A percentile compares a stretch with the other conserved stretches of the same genome.
These are phyloP conservation scores for Hordeum vulgare DNA, from an alignment of 176 grass and related monocot species.

Conservation along the genomic window MorexV3_pseudomolecules_assembly NC_058522.1:150483849-150484348, in stretches of 20 bases:
- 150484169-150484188: not conserved
- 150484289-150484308: no score
- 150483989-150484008: not conserved
- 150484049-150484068: not conserved
- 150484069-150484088: not conserved
- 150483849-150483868: not conserved
- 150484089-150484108: not conserved
- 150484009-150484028: not conserved
- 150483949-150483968: not conserved
- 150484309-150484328: no score
- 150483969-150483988: not conserved
- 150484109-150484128: not conserved
- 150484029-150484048: not conserved
- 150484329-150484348: no score
- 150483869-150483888: not conserved
- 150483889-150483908: not conserved
- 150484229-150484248: not conserved
- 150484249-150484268: not conserved
- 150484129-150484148: no score
- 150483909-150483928: not conserved
- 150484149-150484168: no score
- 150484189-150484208: not conserved
- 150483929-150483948: not conserved
- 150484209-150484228: not conserved
- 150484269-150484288: conserved; percentile 6